A percentile compares a stretch with the other conserved stretches of the same genome.
These are phyloP conservation scores for Chlorella sp. DNA, from an alignment of 139 green algal species.

Conservation along the genomic window DNA sequence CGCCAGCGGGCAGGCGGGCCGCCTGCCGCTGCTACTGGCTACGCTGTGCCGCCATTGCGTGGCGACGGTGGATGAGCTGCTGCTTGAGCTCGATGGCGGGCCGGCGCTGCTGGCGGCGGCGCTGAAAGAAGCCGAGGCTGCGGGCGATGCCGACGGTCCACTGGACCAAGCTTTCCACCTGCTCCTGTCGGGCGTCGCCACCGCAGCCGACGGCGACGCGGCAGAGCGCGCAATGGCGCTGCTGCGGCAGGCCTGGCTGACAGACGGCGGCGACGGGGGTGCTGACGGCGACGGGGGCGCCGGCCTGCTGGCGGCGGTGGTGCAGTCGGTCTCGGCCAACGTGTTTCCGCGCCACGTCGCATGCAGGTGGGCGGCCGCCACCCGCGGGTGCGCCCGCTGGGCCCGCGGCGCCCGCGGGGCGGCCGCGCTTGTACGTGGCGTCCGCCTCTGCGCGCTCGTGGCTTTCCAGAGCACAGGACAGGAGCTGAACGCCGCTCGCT, in stretches of 20 bases:
- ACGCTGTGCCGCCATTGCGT: not conserved
- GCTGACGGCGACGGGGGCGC: not conserved
- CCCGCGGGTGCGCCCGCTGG: too few species aligned
- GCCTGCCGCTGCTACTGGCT: not conserved
- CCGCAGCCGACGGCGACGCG: not conserved
- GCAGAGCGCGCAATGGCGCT: not conserved
- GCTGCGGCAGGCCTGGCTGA: not conserved
- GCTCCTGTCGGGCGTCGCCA: constrained; percentile 1
- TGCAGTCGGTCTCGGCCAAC: not conserved
- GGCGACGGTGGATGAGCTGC: not conserved
- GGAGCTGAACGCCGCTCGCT: not conserved
- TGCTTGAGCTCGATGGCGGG: not conserved
- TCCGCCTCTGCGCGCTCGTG: not conserved
- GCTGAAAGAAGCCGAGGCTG: not conserved
- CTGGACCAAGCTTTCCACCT: not conserved
- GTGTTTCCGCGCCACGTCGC: constrained; percentile 14
- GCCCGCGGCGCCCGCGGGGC: too few species aligned
- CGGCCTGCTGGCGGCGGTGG: constrained; percentile 7
- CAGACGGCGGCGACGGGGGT: not conserved
- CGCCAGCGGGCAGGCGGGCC: not conserved
- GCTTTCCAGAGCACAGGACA: not conserved
- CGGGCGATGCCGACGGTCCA: not conserved
- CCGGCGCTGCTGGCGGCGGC: not conserved
- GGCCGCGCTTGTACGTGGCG: not conserved
- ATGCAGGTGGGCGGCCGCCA: not conserved